Percentiles rank a stretch among this genome's conserved stretches.
phyloP scores from a whole-genome alignment of 2,329 filamentous ascomycete species.

The Nigrospora oryzae region DNA sequence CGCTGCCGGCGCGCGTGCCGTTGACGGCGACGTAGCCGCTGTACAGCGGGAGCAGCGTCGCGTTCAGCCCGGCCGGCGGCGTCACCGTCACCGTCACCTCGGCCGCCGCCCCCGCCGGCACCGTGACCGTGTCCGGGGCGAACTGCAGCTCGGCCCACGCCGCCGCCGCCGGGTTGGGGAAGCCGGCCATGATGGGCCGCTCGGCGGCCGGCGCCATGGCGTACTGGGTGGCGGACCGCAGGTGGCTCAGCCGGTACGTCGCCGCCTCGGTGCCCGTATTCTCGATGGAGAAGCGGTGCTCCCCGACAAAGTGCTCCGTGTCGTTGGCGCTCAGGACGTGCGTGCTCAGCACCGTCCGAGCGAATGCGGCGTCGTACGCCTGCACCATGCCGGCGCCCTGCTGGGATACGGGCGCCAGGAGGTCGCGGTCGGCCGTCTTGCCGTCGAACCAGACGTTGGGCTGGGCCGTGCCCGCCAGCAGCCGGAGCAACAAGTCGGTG shows the following conservation, averaged over 20 bases:
- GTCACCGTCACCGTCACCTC: conserved; percentile 18
- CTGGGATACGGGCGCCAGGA: conserved; percentile 24
- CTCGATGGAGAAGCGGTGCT: conserved; percentile 23
- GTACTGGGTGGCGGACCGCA: conserved; percentile 21
- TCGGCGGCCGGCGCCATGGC: conserved; percentile 8
- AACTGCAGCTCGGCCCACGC: conserved; percentile 6
- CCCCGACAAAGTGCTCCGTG: conserved; percentile 24
- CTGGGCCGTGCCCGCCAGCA: conserved; percentile 21
- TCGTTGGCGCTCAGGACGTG: conserved; percentile 32
- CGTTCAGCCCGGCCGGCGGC: conserved; percentile 17
- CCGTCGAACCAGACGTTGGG: conserved; percentile 21
- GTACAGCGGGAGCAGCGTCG: conserved; percentile 28
- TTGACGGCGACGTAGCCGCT: conserved; percentile 32
- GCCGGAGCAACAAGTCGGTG: conserved; percentile 13
- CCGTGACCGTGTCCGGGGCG: conserved; percentile 10
- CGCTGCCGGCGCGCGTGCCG: conserved; percentile 10
- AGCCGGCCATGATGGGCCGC: background rate
- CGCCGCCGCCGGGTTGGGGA: conserved; percentile 5
- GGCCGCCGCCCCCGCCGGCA: conserved; percentile 16
- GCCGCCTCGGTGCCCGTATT: conserved; percentile 23
- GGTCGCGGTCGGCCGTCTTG: conserved; percentile 2
- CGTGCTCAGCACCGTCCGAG: conserved; percentile 21
- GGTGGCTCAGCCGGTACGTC: conserved; percentile 23
- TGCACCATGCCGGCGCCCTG: conserved; percentile 30
- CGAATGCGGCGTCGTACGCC: conserved; percentile 24